Evolutionary conservation across 1,284 basidiomycete species (phyloP).

Genomic region (Microbotryum violaceum): DNA sequence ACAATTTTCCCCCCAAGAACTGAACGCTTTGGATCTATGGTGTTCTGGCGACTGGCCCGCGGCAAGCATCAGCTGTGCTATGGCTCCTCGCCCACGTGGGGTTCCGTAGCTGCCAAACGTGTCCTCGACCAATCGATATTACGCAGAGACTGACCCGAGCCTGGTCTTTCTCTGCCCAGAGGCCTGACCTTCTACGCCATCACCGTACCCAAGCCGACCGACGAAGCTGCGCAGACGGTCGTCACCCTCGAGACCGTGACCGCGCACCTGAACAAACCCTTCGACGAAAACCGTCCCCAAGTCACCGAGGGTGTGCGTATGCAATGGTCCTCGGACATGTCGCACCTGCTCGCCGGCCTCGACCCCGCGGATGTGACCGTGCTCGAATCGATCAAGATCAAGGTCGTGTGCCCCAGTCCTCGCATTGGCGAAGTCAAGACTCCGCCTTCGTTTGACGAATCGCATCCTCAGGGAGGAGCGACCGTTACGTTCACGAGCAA

Average conservation of each 20-base stretch:
- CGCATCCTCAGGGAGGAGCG: slow-evolving; percentile 26
- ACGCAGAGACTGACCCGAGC: not conserved
- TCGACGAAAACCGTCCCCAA: slow-evolving; percentile 29
- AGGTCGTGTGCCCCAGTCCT: slow-evolving; percentile 10
- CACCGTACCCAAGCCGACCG: slow-evolving; percentile 1
- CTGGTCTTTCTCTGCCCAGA: slow-evolving; percentile 5
- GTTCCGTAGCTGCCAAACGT: not conserved
- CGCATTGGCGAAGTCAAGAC: slow-evolving; percentile 4
- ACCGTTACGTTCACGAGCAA: slow-evolving; percentile 29
- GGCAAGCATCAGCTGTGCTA: no score
- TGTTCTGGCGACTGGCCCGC: no score
- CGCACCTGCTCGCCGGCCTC: slow-evolving; percentile 28
- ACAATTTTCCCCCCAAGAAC: no score
- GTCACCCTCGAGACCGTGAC: slow-evolving; percentile 26
- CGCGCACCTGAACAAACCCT: slow-evolving; percentile 14
- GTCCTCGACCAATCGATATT: not conserved
- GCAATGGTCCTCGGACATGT: slow-evolving; percentile 22
- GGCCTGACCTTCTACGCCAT: slow-evolving; percentile 20
- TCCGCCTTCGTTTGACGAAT: slow-evolving; percentile 22
- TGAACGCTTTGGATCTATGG: no score
- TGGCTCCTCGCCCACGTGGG: not conserved
- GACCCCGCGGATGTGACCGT: slow-evolving; percentile 17
- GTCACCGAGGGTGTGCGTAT: slow-evolving; percentile 29
- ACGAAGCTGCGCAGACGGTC: not conserved
- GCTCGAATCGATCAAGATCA: slow-evolving; percentile 24